These are phyloP conservation scores for Oenanthe javanica DNA, from an alignment of 140 eudicot genomes.

Conservation along the genomic window DNA sequence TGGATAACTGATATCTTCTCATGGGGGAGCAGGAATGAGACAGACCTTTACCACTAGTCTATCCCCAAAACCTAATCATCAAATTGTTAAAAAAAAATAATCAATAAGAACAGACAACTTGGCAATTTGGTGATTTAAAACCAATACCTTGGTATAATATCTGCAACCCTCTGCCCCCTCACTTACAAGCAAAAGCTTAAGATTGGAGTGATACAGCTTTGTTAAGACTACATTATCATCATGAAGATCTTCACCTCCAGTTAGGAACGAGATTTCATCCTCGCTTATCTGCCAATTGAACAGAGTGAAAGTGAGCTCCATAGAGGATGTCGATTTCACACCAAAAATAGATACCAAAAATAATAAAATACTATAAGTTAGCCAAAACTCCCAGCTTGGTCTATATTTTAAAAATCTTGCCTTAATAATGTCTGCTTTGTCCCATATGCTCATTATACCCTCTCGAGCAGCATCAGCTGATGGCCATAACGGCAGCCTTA, in stretches of 20 bases:
- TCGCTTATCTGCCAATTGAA: slow-evolving; percentile 64
- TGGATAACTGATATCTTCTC: background rate
- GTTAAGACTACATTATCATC: slow-evolving; percentile 68
- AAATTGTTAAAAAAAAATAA: background rate
- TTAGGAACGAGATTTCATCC: slow-evolving; percentile 79
- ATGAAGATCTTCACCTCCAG: slow-evolving; percentile 63
- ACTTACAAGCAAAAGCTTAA: slow-evolving; percentile 72
- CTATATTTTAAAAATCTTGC: slow-evolving; percentile 23
- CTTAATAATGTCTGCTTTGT: slow-evolving; percentile 86
- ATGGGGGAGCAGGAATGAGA: background rate
- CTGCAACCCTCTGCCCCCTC: slow-evolving; percentile 88
- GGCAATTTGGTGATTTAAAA: background rate
- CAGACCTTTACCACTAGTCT: background rate
- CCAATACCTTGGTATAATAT: slow-evolving; percentile 73
- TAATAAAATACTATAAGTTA: background rate
- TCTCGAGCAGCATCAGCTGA: slow-evolving; percentile 78
- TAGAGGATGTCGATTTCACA: background rate
- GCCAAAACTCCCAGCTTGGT: slow-evolving; percentile 7
- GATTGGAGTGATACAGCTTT: slow-evolving; percentile 80
- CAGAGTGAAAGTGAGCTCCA: background rate
- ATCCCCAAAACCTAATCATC: background rate
- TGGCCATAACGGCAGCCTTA: slow-evolving; percentile 81
- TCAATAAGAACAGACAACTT: background rate
- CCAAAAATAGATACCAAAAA: background rate
- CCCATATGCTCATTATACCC: slow-evolving; percentile 88